Evolutionary conservation across 805 yeast genomes (phyloP).

Genomic region (Starmerella vaccinii): DNA sequence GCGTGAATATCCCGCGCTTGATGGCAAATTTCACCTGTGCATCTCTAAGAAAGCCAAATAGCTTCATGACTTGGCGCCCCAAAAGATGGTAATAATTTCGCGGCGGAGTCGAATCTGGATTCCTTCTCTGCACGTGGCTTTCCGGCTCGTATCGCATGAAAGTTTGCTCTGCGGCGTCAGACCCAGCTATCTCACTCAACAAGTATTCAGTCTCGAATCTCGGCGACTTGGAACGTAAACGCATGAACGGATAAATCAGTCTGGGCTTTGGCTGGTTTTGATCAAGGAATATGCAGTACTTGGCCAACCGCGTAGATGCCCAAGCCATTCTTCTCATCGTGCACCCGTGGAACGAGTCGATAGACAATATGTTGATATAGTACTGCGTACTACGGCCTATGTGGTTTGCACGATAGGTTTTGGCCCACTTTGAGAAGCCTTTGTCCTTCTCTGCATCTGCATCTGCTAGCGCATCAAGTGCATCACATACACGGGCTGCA

Average conservation of each 20-base stretch:
- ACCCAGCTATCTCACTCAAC: background rate
- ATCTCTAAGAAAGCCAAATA: slow-evolving; percentile 1
- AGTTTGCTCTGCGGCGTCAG: background rate
- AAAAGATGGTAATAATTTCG: slow-evolving; percentile 21
- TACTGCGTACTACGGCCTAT: background rate
- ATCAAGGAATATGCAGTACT: slow-evolving; percentile 11
- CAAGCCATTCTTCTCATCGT: background rate
- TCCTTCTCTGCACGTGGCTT: slow-evolving; percentile 17
- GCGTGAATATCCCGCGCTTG: slow-evolving; percentile 21
- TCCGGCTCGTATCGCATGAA: slow-evolving; percentile 5
- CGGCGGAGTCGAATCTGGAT: slow-evolving; percentile 29
- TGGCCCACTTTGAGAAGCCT: background rate
- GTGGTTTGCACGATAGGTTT: background rate
- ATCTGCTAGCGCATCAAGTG: background rate
- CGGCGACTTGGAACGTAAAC: slow-evolving; percentile 5
- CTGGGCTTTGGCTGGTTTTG: slow-evolving; percentile 3
- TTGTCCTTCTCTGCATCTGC: background rate
- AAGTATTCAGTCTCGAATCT: slow-evolving; percentile 13
- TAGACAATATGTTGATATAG: slow-evolving; percentile 2
- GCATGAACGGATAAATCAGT: slow-evolving; percentile 10
- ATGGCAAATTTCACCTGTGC: slow-evolving; percentile 19
- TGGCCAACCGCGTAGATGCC: slow-evolving; percentile 1
- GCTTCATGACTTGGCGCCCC: slow-evolving; percentile 13
- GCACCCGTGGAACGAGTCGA: slow-evolving; percentile 12
- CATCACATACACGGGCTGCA: background rate